Evolutionary conservation across 2,329 filamentous ascomycete genomes (phyloP).

Genomic region (Pestalotiopsis sp.): DNA sequence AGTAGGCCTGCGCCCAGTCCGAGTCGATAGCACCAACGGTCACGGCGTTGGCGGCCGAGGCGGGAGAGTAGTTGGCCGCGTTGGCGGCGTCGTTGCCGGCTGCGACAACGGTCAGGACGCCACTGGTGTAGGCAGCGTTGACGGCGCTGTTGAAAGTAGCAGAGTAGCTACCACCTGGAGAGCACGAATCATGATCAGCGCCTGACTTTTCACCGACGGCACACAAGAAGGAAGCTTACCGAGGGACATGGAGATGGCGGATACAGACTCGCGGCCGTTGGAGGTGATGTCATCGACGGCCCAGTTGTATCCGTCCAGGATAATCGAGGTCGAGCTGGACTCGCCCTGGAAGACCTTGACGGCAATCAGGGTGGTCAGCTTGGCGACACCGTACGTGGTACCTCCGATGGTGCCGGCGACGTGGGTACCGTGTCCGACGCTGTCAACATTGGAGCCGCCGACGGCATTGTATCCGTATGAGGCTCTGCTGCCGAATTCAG

Average conservation of each 20-base stretch:
- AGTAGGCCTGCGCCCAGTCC: conserved; percentile 38
- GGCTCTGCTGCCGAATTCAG: conserved; percentile 10
- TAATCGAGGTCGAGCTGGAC: conserved; percentile 26
- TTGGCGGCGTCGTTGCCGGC: conserved; percentile 54
- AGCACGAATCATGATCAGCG: not conserved
- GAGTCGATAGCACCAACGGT: conserved; percentile 54
- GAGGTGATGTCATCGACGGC: conserved; percentile 48
- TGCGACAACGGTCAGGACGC: conserved; percentile 57
- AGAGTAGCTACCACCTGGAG: conserved; percentile 4
- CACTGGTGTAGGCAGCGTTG: conserved; percentile 44
- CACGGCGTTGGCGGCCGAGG: conserved; percentile 49
- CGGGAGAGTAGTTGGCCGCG: conserved; percentile 47
- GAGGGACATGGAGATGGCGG: conserved; percentile 60
- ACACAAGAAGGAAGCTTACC: conserved; percentile 38
- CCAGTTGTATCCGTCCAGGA: conserved; percentile 36
- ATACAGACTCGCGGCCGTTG: conserved; percentile 39
- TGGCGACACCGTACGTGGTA: conserved; percentile 47
- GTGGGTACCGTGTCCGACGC: conserved; percentile 45
- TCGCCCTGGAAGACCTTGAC: conserved; percentile 43
- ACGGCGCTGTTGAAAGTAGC: conserved; percentile 46
- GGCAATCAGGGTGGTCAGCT: conserved; percentile 40
- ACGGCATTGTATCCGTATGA: conserved; percentile 25
- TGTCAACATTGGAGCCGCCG: conserved; percentile 22
- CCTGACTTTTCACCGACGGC: too few species aligned
- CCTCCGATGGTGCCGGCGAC: conserved; percentile 48